A percentile compares a stretch with the other conserved stretches of the same genome.
Evolutionary conservation across 306 rosid genomes (phyloP).

Genomic region (Cyclanthera cordifolia): DNA sequence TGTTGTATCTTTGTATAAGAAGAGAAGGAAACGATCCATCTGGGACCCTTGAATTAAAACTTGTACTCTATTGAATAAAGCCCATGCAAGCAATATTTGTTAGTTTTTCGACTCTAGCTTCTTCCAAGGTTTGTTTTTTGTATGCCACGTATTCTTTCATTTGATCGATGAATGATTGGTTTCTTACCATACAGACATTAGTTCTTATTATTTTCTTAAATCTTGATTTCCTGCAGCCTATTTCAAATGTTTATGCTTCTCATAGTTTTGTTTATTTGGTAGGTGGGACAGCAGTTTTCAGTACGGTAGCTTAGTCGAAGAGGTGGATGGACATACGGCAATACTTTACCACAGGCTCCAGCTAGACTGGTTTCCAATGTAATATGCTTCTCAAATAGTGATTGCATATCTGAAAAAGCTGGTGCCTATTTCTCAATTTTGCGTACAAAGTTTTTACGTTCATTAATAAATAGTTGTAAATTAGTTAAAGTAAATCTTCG

Average conservation of each 20-base stretch:
- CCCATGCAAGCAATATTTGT: background rate
- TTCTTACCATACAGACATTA: too few relatives aligned
- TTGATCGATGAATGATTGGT: too few relatives aligned
- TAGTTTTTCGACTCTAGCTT: too few relatives aligned
- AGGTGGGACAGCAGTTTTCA: slow-evolving; percentile 99
- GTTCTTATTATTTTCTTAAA: background rate
- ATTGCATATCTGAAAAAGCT: background rate
- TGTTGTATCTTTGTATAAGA: background rate
- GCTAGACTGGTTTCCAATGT: slow-evolving; percentile 97
- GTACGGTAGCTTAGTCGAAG: slow-evolving; percentile 91
- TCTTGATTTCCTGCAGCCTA: background rate
- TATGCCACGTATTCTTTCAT: too few relatives aligned
- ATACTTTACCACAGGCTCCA: slow-evolving; percentile 89
- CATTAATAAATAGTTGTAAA: background rate
- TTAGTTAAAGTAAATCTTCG: background rate
- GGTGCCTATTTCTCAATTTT: background rate
- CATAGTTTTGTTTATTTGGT: slow-evolving; percentile 18
- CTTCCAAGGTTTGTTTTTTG: too few relatives aligned
- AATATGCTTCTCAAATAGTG: slow-evolving; percentile 16
- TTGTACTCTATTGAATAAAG: background rate
- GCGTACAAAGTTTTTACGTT: background rate
- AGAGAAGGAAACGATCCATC: background rate
- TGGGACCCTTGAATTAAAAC: background rate
- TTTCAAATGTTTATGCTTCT: background rate
- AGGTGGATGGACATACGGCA: slow-evolving; percentile 99